Base-by-base conservation (phyloP, 495 filamentous ascomycete genomes). In the Trichoderma reesei region DNA sequence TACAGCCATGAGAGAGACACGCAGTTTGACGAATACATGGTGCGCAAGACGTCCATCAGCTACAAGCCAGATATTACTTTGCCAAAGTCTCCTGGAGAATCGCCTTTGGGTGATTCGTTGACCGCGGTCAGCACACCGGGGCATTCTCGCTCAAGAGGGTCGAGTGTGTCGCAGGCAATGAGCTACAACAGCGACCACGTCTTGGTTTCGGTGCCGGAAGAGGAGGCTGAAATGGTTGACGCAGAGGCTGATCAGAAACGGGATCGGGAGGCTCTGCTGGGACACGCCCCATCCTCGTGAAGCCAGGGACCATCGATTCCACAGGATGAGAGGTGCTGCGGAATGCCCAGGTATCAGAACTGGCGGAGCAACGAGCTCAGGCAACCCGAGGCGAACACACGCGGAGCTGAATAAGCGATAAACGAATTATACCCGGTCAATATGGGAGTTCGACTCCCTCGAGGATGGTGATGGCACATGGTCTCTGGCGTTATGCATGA, bases 1-100 rank as follows among this genome's bases (percentile, higher is more conserved):
- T 75, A 75, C 54, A 62, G 70, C 61, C 73, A 75, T 67, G 63
- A 67, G 67, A 68, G 73, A 8, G 73, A 75, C 51, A 74, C 73
- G 20, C 66, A 70, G 62, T 74, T 74, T 60, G 73, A 75, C 41
- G 71, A 68, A 9, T 75, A 71, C 65, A 59, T 72, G 1, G 59
- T 48, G 39, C 69, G 65, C 10, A 65, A 66, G 59, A 65, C 67
- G 13, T 66, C 60, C 10, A 10, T 18, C 31, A 68, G 68, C 39
- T 60, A 73, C 3, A 74, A 75, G 18, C 36, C 48, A 18, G 70
- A 76, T 41, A 66, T 77, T 20, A n/a, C 26, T 26, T 31, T 26
- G 26, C 34, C 51, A 20, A 56, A 26, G 20, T 26, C 51, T 31
- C 51, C 51, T 31, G 34, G 20, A 8, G 72, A 75, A 33, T 69